Base-by-base conservation (phyloP, 306 rosid genomes). In the Vigna hirtella region DNA sequence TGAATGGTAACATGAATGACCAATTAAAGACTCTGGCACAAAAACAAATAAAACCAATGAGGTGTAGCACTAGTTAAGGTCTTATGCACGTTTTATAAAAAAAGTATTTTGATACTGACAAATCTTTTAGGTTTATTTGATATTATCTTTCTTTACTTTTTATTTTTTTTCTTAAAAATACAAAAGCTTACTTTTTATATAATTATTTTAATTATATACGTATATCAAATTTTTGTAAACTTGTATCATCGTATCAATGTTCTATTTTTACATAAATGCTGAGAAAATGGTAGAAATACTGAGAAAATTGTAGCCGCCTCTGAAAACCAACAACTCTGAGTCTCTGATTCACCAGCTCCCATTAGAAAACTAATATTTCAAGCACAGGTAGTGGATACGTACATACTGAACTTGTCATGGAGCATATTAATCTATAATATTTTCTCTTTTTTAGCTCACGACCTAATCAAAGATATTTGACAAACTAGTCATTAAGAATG, bases 351-450 rank as follows among this genome's bases (percentile, higher is more conserved):
- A 51, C 66, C 47, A 14, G 17, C 13, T 55, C 51, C 47, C 63
- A 74, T 57, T 51, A 47, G 57, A 73, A 47, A 65, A 73, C 63
- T 32, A 73, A 69, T 78, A 47, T 78, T 43, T 42, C 14, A 72
- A 53, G 73, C 49, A 70, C n/a, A 22, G 4, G 70, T 64, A 50
- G 82, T 76, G 78, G 82, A 55, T 63, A 4, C 13, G 17, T 24
- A 5, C 20, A 47, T 55, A 72, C 32, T 22, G 11, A 57, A 67
- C 14, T 38, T 50, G 53, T 52, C 72, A 43, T 30, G 17, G 53
- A 49, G 18, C 7, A 49, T 48, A 24, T 71, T 69, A 24, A 26
- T 63, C 66, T 26, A 26, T 2, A 26, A 26, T 26, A 26, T 26
- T 2, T 26, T 26, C 3, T 20, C 22, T 20, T 20, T 20, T 20